phyloP scores from a whole-genome alignment of 2,329 filamentous ascomycete species.

The Purpureocillium takamizusanense region DNA sequence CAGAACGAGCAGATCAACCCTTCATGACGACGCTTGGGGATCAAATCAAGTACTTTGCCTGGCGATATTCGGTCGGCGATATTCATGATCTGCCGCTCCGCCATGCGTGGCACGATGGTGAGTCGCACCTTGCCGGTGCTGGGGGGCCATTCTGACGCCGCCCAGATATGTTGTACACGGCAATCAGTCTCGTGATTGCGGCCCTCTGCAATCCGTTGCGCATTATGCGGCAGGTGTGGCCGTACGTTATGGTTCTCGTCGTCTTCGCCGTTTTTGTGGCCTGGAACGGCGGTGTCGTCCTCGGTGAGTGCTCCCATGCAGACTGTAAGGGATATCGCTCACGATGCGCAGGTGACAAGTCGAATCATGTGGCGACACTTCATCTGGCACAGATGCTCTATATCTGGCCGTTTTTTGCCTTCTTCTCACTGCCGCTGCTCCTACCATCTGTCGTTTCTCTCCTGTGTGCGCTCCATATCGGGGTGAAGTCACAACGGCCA shows the following conservation, averaged over 20 bases:
- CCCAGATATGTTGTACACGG: slow-evolving; percentile 45
- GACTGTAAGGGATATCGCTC: no score
- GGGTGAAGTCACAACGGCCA: no score
- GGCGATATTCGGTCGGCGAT: slow-evolving; percentile 39
- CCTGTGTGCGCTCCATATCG: slow-evolving; percentile 8
- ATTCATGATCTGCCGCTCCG: slow-evolving; percentile 46
- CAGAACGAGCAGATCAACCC: slow-evolving; percentile 19
- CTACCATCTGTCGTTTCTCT: slow-evolving; percentile 38
- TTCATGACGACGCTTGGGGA: slow-evolving; percentile 20
- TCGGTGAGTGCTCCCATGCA: no score
- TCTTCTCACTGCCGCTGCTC: slow-evolving; percentile 80
- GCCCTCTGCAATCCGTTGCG: slow-evolving; percentile 37
- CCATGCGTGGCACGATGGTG: slow-evolving; percentile 41
- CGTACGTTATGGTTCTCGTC: slow-evolving; percentile 52
- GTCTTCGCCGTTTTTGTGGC: slow-evolving; percentile 67
- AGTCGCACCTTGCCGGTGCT: slow-evolving; percentile 6
- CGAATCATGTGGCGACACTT: slow-evolving; percentile 82
- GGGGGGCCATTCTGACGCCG: slow-evolving; percentile 10
- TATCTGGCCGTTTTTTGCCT: slow-evolving; percentile 80
- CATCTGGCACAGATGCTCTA: slow-evolving; percentile 92
- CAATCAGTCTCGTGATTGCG: slow-evolving; percentile 55
- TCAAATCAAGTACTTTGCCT: slow-evolving; percentile 27
- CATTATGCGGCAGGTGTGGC: slow-evolving; percentile 42
- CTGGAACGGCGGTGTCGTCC: slow-evolving; percentile 87
- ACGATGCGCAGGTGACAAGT: no score